Evolutionary conservation across 139 green algal species (phyloP).

Genomic region (Spirogloea muscicola): DNA sequence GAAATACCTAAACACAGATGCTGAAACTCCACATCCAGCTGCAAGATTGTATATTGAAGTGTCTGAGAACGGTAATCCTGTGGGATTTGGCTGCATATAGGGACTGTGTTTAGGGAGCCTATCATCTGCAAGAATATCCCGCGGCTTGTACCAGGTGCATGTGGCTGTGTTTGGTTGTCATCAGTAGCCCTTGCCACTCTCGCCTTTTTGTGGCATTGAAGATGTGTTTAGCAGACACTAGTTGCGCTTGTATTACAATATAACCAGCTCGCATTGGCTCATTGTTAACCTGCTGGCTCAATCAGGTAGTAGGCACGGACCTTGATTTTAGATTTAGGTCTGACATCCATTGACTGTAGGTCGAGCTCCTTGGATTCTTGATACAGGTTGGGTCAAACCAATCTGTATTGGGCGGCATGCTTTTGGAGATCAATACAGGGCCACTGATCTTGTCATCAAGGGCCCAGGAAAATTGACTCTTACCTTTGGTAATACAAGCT

Average conservation of each 20-base stretch:
- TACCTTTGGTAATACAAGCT: not conserved
- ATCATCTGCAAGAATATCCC: constrained; percentile 93
- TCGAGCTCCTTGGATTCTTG: too few relatives aligned
- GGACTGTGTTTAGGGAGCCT: constrained; percentile 87
- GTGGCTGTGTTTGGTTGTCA: not conserved
- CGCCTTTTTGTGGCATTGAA: not conserved
- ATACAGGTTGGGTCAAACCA: constrained; percentile 15
- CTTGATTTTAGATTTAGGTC: not conserved
- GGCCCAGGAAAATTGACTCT: constrained; percentile 27
- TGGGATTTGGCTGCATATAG: not conserved
- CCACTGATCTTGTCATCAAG: constrained; percentile 64
- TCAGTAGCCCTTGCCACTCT: not conserved
- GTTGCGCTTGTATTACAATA: not conserved
- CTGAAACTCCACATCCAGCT: too few relatives aligned
- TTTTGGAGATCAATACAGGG: constrained; percentile 95
- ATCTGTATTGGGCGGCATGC: constrained; percentile 60
- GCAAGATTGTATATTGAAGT: too few relatives aligned
- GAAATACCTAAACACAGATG: too few relatives aligned
- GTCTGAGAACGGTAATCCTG: too few relatives aligned
- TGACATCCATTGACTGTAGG: too few relatives aligned
- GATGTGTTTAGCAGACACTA: not conserved
- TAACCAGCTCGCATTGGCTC: not conserved
- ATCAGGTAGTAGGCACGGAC: not conserved
- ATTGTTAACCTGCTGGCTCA: too few relatives aligned
- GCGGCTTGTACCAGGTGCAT: constrained; percentile 74